phyloP scores from a whole-genome alignment of 2,329 filamentous ascomycete species.

The Paecilomyces sp. region DNA sequence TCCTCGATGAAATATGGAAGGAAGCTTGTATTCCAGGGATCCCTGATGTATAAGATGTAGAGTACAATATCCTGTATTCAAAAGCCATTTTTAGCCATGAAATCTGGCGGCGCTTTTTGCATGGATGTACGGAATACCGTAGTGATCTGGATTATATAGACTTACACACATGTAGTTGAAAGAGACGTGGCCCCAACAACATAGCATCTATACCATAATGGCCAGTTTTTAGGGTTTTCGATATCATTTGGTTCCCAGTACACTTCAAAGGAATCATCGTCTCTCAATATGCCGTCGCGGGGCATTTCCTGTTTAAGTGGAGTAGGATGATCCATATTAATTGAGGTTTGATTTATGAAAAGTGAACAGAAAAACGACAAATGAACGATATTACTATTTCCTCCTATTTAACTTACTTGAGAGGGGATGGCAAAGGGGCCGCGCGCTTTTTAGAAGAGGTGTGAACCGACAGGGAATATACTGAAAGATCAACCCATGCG shows the following conservation, averaged over 20 bases:
- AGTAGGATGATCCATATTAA: too few relatives aligned
- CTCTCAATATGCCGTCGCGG: too few relatives aligned
- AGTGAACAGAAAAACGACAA: too few relatives aligned
- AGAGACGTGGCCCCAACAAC: not conserved
- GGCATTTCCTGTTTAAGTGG: too few relatives aligned
- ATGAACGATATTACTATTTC: too few relatives aligned
- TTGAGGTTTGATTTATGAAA: too few relatives aligned
- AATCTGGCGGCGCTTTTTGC: not conserved
- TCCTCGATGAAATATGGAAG: slow-evolving; percentile 50
- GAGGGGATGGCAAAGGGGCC: too few relatives aligned
- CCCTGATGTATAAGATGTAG: slow-evolving; percentile 63
- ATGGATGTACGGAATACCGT: not conserved
- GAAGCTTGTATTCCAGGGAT: slow-evolving; percentile 59
- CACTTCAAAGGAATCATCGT: not conserved
- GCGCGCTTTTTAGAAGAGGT: too few relatives aligned
- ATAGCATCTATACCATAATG: not conserved
- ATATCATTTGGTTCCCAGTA: not conserved
- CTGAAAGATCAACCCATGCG: too few relatives aligned
- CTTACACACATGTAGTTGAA: not conserved
- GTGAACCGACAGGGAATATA: too few relatives aligned
- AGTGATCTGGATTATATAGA: not conserved
- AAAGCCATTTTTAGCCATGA: not conserved
- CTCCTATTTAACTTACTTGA: too few relatives aligned
- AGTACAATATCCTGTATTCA: slow-evolving; percentile 49
- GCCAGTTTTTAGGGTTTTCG: not conserved